Base-by-base conservation (phyloP, 2,329 filamentous ascomycete genomes). In the Aspergillus unguis region DNA sequence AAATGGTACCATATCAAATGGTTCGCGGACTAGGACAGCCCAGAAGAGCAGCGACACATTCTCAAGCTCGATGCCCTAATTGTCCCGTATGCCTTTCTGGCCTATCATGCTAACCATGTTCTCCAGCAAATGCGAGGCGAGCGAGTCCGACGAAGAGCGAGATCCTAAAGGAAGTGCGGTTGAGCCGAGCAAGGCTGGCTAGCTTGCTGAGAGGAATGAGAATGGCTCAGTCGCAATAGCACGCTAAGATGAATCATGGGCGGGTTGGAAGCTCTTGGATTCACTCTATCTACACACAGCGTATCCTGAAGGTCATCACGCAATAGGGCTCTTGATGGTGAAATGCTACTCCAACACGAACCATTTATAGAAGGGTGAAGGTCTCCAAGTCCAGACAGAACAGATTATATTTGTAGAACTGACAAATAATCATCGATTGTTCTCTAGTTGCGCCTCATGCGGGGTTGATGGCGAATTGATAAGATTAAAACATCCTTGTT, bases 41-140 rank as follows among this genome's bases (percentile, higher is more conserved):
- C 68, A 0, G 75, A 77, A 50, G 80, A 83, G 56, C 70, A 77
- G 37, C 74, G 71, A 53, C 69, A 84, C 3, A 78, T 84, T 33
- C 48, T 76, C 26, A 84, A 84, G 60, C 72, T 84, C 9, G 81
- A 84, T 54, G 63, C 79, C 0, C 64, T 83, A 2, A 78, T 84
- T 33, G 75, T 84, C 0, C 79, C 80, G 0, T 83, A 82, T 58
- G 79, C 79, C 0, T 77, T 82, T 41, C 63, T 83, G 2, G 73
- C 76, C 0, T 82, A 82, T 55, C 83, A 79, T 76, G 74, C 78
- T 46, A 82, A 82, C 61, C 80, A 82, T 53, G 74, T 83, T 27
- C 9, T 9, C 4, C n/a, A 54, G 52, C 7, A 41, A 49, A 36
- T 29, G 42, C n/a, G 41, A 52, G 7, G 17, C 27, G 25, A 54